Conservation (phyloP, 495 filamentous ascomycete species). For the Sporormia fimetaria region DNA sequence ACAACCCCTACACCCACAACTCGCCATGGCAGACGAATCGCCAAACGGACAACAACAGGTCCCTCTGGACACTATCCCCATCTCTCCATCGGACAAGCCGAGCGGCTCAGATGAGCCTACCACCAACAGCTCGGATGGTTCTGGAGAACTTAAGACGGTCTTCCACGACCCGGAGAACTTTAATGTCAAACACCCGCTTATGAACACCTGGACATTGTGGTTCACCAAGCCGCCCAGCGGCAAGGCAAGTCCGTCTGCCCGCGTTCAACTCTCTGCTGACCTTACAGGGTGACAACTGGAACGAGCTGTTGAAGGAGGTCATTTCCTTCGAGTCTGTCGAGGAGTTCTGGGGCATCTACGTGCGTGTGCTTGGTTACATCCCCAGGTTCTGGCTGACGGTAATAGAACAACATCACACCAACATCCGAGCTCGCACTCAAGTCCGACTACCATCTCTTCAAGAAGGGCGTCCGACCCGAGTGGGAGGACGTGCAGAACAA, state of each 20-base stretch:
- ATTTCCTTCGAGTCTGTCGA: slow-evolving; percentile 97
- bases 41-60: slow-evolving; percentile 34
- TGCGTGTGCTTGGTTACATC: slow-evolving; percentile 40
- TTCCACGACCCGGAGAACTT: slow-evolving; percentile 98
- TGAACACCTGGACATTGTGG: slow-evolving; percentile 96
- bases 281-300: slow-evolving; percentile 88
- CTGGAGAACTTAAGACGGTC: slow-evolving; percentile 63
- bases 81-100: slow-evolving; percentile 52
- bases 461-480: slow-evolving; percentile 88
- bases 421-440: slow-evolving; percentile 92
- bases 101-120: slow-evolving; percentile 30
- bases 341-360: slow-evolving; percentile 99
- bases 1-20: neutral
- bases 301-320: slow-evolving; percentile 92
- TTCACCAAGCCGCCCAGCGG: slow-evolving; percentile 97
- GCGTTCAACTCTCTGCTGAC: slow-evolving; percentile 5
- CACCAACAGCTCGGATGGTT: slow-evolving; percentile 28
- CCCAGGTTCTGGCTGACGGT: slow-evolving; percentile 17
- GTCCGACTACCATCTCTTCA: slow-evolving; percentile 99
- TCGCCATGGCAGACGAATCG: slow-evolving; percentile 25
- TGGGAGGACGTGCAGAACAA: slow-evolving; percentile 99
- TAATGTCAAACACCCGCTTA: slow-evolving; percentile 94
- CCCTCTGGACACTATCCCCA: slow-evolving; percentile 54
- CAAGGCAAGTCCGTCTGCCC: slow-evolving; percentile 51
- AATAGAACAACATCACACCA: slow-evolving; percentile 93